Percentiles rank a stretch among this genome's conserved stretches.
Conservation (phyloP, 192 early-diverging fungal species). For the Umbelopsis isabellina region DNA sequence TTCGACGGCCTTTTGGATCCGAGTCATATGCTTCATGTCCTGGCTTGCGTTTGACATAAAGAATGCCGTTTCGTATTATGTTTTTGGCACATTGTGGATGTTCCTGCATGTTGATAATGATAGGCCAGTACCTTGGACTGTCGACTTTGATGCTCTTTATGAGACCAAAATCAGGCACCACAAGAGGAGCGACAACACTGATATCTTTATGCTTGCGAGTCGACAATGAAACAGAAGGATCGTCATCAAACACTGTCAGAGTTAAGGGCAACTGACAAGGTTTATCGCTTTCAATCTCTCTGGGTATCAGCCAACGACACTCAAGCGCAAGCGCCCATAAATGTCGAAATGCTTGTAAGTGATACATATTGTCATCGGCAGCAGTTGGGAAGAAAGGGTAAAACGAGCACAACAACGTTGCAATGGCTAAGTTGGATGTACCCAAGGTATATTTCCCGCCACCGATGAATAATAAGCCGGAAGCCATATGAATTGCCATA, state of each 20-base stretch:
- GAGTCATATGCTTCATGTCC: slow-evolving; percentile 50
- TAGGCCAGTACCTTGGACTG: slow-evolving; percentile 60
- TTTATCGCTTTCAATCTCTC: slow-evolving; percentile 61
- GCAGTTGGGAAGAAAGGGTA: slow-evolving; percentile 67
- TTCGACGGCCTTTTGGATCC: slow-evolving; percentile 15
- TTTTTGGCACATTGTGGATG: slow-evolving; percentile 35
- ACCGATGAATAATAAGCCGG: slow-evolving; percentile 79
- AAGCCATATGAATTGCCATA: slow-evolving; percentile 72
- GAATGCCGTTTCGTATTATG: slow-evolving; percentile 19
- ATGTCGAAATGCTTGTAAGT: slow-evolving; percentile 80
- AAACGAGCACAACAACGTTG: slow-evolving; percentile 66
- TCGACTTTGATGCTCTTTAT: slow-evolving; percentile 57
- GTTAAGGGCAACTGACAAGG: slow-evolving; percentile 61
- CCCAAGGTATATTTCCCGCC: slow-evolving; percentile 71
- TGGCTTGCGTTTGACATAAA: slow-evolving; percentile 46
- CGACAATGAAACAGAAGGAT: slow-evolving; percentile 17
- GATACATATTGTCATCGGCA: slow-evolving; percentile 60
- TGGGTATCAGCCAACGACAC: slow-evolving; percentile 64
- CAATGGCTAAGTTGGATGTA: slow-evolving; percentile 65
- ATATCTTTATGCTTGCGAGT: slow-evolving; percentile 24
- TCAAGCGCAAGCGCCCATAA: slow-evolving; percentile 82
- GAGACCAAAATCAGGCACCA: slow-evolving; percentile 57
- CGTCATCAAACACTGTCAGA: slow-evolving; percentile 41
- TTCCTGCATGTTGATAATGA: slow-evolving; percentile 37
- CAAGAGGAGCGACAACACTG: slow-evolving; percentile 56